Evolutionary conservation across 352 stramenopile genomes (phyloP).

Genomic region (Saprolegnia parasitica): DNA sequence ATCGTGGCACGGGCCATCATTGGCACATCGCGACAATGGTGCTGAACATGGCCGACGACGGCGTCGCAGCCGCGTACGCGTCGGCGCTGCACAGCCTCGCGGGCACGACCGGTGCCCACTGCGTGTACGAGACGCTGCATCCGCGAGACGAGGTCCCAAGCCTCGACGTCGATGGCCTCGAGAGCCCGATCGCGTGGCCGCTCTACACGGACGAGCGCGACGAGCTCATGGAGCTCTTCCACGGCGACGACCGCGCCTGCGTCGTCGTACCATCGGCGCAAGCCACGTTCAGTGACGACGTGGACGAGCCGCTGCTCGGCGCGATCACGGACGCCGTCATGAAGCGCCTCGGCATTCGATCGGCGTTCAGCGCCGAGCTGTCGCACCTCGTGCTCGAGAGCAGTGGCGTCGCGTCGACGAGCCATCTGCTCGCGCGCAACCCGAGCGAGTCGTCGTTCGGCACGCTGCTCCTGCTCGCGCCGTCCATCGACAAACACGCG

Average conservation of each 20-base stretch:
- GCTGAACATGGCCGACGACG: background rate
- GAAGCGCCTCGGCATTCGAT: background rate
- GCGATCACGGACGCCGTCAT: background rate
- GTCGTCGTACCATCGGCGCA: background rate
- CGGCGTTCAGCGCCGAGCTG: background rate
- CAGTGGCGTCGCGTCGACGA: background rate
- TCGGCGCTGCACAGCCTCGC: background rate
- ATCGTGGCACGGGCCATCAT: background rate
- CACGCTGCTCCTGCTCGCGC: too few relatives aligned
- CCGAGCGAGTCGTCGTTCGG: too few relatives aligned
- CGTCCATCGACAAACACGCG: too few relatives aligned
- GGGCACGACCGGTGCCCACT: background rate
- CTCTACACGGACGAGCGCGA: background rate
- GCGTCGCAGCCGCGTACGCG: background rate
- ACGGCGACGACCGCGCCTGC: background rate
- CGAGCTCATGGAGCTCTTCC: background rate
- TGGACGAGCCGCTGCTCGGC: background rate
- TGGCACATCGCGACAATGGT: background rate
- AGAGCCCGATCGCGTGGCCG: background rate
- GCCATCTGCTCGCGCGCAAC: background rate
- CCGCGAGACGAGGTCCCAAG: background rate
- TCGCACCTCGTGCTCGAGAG: background rate
- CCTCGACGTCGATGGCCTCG: background rate
- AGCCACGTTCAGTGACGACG: background rate
- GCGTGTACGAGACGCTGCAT: background rate